A percentile compares a stretch with the other conserved stretches of the same genome.
phyloP scores from a whole-genome alignment of 805 yeast genomes.

The Starmerella asiatica region DNA sequence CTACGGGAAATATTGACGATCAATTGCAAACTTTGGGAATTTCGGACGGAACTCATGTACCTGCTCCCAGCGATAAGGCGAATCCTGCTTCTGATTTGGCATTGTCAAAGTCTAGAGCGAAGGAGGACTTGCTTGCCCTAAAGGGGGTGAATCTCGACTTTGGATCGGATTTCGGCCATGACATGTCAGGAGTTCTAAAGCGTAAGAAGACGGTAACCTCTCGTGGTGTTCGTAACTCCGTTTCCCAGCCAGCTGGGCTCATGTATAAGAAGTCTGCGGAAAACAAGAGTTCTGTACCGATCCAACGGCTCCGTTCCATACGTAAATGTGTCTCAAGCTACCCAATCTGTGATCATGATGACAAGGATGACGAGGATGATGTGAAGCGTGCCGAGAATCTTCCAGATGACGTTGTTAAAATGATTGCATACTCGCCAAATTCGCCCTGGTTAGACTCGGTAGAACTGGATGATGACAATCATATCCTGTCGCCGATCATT shows the following conservation, averaged over 20 bases:
- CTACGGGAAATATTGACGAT: conserved; percentile 8
- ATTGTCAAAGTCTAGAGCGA: too few relatives aligned
- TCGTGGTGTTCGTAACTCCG: conserved; percentile 9
- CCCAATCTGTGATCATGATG: conserved; percentile 1
- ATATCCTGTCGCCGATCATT: not conserved
- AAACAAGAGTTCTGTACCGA: conserved; percentile 16
- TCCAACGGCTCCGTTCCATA: conserved; percentile 18
- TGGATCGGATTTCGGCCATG: conserved; percentile 10
- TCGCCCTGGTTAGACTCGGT: conserved; percentile 18
- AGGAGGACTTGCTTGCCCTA: not conserved
- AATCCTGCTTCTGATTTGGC: too few relatives aligned
- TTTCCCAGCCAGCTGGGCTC: conserved; percentile 2
- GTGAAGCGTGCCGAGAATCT: conserved; percentile 14
- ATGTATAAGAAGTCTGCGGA: conserved; percentile 4
- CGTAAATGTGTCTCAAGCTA: conserved; percentile 13
- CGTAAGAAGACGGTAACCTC: conserved; percentile 17
- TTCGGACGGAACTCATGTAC: not conserved
- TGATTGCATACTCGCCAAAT: conserved; percentile 20
- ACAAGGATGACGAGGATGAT: conserved; percentile 11
- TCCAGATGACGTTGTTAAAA: conserved; percentile 17
- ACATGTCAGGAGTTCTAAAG: conserved; percentile 11
- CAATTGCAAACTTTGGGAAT: conserved; percentile 5
- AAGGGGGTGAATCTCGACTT: conserved; percentile 4
- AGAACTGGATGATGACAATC: not conserved
- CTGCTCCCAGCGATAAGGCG: not conserved